phyloP scores from a whole-genome alignment of 257 asterid species.

The Dorcoceras hygrometricum region DNA sequence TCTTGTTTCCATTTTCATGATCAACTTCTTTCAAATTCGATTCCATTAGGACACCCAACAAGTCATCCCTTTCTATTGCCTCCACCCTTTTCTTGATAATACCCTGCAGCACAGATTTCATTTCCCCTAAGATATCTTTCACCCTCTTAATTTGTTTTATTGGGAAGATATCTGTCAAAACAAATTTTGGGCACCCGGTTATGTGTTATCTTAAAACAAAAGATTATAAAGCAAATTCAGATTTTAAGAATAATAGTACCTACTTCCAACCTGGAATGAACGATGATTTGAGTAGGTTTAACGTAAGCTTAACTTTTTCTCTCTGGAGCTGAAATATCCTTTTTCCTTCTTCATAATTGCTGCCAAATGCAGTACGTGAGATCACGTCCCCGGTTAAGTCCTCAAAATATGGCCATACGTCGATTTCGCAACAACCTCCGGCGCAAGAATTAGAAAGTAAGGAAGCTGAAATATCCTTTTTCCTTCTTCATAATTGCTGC shows the following conservation, averaged over 20 bases:
- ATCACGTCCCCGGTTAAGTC: slow-evolving; percentile 33
- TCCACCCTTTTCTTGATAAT: slow-evolving; percentile 26
- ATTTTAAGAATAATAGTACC: neutral
- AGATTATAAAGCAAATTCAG: no score
- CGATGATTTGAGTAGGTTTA: slow-evolving; percentile 2
- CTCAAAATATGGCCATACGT: slow-evolving; percentile 36
- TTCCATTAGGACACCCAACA: slow-evolving; percentile 33
- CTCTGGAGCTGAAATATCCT: slow-evolving; percentile 30
- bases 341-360: slow-evolving; percentile 31
- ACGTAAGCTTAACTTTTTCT: slow-evolving; percentile 19
- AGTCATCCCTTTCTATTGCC: slow-evolving; percentile 28
- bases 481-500: slow-evolving; percentile 33
- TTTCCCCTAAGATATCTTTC: slow-evolving; percentile 19
- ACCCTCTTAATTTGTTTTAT: slow-evolving; percentile 28
- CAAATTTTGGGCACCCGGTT: neutral
- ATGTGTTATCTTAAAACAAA: no score
- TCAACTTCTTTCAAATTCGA: slow-evolving; percentile 22
- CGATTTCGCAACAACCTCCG: slow-evolving; percentile 25
- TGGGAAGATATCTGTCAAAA: slow-evolving; percentile 33
- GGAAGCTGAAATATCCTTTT: slow-evolving; percentile 29
- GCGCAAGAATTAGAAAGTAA: no score
- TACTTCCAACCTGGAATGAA: slow-evolving; percentile 40
- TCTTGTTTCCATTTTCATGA: slow-evolving; percentile 32
- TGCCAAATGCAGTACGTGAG: slow-evolving; percentile 35
- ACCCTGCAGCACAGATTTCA: slow-evolving; percentile 14